Evolutionary conservation across 2,329 filamentous ascomycete species (phyloP).

Genomic region (Phaeosphaeriaceae sp.): DNA sequence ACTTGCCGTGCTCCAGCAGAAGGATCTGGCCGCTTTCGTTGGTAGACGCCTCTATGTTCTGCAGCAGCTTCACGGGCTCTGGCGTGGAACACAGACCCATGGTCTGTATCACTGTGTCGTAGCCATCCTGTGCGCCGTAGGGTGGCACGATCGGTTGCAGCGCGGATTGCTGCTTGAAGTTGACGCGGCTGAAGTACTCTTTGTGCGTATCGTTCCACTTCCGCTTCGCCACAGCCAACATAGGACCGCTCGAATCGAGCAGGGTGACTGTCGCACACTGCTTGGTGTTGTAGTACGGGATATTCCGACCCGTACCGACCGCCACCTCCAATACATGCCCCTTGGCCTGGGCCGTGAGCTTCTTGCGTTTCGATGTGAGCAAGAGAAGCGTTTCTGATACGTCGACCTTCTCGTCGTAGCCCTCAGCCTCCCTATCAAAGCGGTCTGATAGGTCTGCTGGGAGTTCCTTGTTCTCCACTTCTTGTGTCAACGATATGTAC

Average conservation of each 20-base stretch:
- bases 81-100: constrained; percentile 60
- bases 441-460: constrained; percentile 53
- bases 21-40: constrained; percentile 55
- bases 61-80: constrained; percentile 52
- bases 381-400: constrained; percentile 53
- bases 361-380: constrained; percentile 49
- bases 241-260: constrained; percentile 56
- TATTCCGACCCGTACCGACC: constrained; percentile 58
- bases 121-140: constrained; percentile 50
- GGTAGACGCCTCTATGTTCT: constrained; percentile 52
- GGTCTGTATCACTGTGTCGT: constrained; percentile 59
- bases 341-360: constrained; percentile 49
- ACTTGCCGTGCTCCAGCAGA: constrained; percentile 59
- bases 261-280: constrained; percentile 54
- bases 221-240: constrained; percentile 56
- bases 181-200: constrained; percentile 45
- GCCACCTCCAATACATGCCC: constrained; percentile 59
- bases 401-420: constrained; percentile 57
- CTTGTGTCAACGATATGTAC: constrained; percentile 39
- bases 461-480: constrained; percentile 32
- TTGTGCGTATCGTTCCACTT: constrained; percentile 56
- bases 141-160: constrained; percentile 52
- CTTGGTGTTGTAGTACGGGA: constrained; percentile 53
- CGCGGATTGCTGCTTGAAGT: constrained; percentile 55
- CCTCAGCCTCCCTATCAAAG: constrained; percentile 54